Conservation (phyloP, 192 early-diverging fungal genomes). For the Dispira parvispora region DNA sequence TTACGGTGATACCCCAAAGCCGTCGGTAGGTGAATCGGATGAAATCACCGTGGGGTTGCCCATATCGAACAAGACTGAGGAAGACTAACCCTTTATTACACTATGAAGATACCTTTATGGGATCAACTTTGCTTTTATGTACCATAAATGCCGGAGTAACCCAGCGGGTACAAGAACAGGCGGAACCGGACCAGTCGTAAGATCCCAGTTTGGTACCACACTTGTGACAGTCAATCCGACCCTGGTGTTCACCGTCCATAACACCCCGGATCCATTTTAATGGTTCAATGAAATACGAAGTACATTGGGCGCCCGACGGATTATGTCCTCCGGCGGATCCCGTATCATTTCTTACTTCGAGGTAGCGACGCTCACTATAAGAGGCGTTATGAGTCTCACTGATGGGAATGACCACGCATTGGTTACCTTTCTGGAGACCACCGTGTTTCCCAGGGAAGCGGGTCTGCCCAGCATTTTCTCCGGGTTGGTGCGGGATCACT, state of each 20-base stretch:
- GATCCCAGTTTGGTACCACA: slow-evolving; percentile 63
- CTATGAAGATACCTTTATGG: too few relatives aligned
- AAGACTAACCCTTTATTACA: too few relatives aligned
- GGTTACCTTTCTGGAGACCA: too few relatives aligned
- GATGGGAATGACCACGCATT: slow-evolving; percentile 1
- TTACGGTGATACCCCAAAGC: too few relatives aligned
- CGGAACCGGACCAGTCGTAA: slow-evolving; percentile 53
- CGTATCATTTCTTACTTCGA: neutral
- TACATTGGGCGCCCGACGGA: slow-evolving; percentile 24
- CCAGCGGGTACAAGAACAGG: slow-evolving; percentile 72
- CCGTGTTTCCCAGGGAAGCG: too few relatives aligned
- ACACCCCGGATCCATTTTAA: slow-evolving; percentile 66
- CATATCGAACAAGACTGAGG: too few relatives aligned
- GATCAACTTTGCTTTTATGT: slow-evolving; percentile 54
- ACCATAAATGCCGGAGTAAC: slow-evolving; percentile 63
- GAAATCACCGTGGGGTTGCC: too few relatives aligned
- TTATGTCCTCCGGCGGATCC: too few relatives aligned
- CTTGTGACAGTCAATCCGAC: slow-evolving; percentile 59
- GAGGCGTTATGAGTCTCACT: neutral
- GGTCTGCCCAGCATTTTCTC: too few relatives aligned
- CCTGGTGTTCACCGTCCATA: slow-evolving; percentile 36
- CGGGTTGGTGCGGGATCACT: neutral
- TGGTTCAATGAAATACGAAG: slow-evolving; percentile 67
- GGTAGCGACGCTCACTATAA: neutral
- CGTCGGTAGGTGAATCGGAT: too few relatives aligned